Evolutionary conservation across 2,329 filamentous ascomycete genomes (phyloP).

Genomic region (Penicillium freii): DNA sequence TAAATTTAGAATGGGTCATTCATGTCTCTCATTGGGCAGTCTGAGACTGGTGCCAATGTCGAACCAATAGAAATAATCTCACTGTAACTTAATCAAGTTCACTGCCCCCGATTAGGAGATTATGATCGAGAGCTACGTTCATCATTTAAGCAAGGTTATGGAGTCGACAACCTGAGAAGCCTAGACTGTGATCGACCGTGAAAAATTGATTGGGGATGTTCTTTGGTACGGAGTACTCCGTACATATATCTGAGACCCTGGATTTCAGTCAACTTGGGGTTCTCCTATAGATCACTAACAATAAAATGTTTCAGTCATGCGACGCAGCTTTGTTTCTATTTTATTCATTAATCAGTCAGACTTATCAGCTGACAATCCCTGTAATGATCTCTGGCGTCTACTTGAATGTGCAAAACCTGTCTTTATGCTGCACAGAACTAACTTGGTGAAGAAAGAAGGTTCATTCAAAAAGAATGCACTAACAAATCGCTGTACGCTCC

Average conservation of each 20-base stretch:
- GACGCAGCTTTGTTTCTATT: neutral
- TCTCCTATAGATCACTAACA: neutral
- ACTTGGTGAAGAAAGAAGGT: neutral
- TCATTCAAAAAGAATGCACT: neutral
- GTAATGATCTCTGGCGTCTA: neutral
- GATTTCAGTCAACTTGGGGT: neutral
- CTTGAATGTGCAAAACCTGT: neutral
- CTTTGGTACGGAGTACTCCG: neutral
- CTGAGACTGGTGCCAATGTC: neutral
- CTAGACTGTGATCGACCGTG: neutral
- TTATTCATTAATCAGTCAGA: neutral
- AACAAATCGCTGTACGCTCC: neutral
- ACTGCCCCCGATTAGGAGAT: neutral
- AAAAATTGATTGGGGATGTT: neutral
- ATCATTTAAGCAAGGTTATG: neutral
- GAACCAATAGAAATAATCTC: neutral
- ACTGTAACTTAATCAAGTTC: neutral
- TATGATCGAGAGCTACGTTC: neutral
- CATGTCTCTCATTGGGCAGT: neutral
- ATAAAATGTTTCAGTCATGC: neutral
- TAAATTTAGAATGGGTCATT: conserved; percentile 1
- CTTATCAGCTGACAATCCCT: neutral
- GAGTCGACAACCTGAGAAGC: too few species aligned
- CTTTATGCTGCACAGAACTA: neutral
- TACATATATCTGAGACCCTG: neutral